Conservation (phyloP, 495 filamentous ascomycete genomes). For the Penicillium antarcticum region DNA sequence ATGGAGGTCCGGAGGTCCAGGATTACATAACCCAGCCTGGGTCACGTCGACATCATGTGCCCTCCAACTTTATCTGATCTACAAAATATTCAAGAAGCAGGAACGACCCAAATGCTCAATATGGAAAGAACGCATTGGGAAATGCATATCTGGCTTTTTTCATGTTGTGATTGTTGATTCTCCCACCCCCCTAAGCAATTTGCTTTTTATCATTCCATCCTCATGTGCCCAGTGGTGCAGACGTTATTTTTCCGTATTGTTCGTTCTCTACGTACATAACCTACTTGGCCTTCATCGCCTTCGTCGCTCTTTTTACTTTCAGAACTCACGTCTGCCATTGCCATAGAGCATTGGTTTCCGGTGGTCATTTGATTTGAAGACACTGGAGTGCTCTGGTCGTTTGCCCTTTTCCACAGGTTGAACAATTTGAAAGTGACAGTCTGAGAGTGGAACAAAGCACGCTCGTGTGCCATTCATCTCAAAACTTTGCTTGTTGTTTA, state of each 20-base stretch:
- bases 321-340: not conserved
- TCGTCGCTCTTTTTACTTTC: conserved; percentile 6
- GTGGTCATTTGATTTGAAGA: not conserved
- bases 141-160: not conserved
- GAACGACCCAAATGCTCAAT: not conserved
- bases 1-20: conserved; percentile 5
- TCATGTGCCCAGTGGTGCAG: not conserved
- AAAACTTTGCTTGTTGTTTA: too few relatives aligned
- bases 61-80: not conserved
- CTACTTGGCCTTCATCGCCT: not conserved
- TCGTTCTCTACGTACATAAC: not conserved
- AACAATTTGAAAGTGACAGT: not conserved
- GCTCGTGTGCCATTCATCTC: too few relatives aligned
- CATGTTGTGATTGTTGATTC: not conserved
- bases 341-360: conserved; percentile 2
- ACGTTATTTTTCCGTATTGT: not conserved
- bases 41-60: conserved; percentile 22
- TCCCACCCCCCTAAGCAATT: not conserved
- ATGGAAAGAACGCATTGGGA: not conserved
- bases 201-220: not conserved
- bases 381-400: not conserved
- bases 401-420: too few relatives aligned
- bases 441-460: too few relatives aligned
- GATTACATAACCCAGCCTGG: conserved; percentile 14
- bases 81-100: not conserved